These are phyloP conservation scores for Linum lewisii DNA, from an alignment of 345 rosid genomes.

Conservation along the genomic window DNA sequence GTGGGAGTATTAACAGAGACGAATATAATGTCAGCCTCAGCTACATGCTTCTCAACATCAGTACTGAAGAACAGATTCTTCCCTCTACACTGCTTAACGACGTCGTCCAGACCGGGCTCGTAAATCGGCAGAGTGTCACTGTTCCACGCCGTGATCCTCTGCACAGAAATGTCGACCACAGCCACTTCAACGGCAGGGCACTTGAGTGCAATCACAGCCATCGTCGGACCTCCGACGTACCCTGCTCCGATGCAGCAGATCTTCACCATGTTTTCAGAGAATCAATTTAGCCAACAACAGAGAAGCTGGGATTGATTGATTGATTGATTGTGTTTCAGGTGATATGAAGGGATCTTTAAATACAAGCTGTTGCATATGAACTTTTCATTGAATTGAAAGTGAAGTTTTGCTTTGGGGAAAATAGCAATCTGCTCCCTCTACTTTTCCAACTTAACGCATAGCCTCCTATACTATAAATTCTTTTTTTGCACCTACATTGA, in stretches of 20 bases:
- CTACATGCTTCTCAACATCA: constrained; percentile 7
- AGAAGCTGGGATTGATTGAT: too few relatives aligned
- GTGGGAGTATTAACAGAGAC: constrained; percentile 9
- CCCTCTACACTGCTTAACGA: constrained; percentile 8
- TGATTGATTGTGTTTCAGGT: too few relatives aligned
- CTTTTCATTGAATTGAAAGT: too few relatives aligned
- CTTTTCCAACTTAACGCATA: too few relatives aligned
- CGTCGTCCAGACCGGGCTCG: constrained; percentile 9
- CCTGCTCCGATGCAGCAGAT: constrained; percentile 12
- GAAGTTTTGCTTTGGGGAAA: too few relatives aligned
- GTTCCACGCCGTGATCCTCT: constrained; percentile 9
- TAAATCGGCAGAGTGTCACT: constrained; percentile 6
- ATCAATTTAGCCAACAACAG: too few relatives aligned
- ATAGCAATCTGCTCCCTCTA: too few relatives aligned
- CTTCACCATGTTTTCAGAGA: constrained; percentile 5
- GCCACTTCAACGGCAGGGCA: constrained; percentile 3
- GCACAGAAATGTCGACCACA: constrained; percentile 7
- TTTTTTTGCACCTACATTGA: too few relatives aligned
- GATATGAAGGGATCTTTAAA: too few relatives aligned
- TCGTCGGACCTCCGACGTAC: constrained; percentile 7
- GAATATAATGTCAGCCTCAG: constrained; percentile 5
- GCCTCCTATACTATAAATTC: too few relatives aligned
- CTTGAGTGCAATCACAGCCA: constrained; percentile 11
- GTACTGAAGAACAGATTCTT: constrained; percentile 8
- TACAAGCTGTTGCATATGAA: too few relatives aligned